Percentiles rank a stretch among this genome's conserved stretches.
Evolutionary conservation across 2,329 filamentous ascomycete genomes (phyloP).

Genomic region (Colletotrichum siamense): DNA sequence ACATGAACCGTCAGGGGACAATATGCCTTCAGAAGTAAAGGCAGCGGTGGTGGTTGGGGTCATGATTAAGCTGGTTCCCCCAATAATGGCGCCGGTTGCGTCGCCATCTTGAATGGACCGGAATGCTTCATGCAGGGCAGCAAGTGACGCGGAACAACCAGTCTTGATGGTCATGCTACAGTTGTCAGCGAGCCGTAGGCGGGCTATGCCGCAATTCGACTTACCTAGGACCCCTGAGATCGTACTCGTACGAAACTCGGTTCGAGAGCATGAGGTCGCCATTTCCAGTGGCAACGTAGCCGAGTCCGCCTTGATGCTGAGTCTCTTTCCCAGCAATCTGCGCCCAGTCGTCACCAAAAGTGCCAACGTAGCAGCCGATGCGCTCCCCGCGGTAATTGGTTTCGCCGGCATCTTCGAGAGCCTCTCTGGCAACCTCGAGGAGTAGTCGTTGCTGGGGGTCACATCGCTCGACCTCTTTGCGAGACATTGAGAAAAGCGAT

Average conservation of each 20-base stretch:
- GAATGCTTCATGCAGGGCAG: slow-evolving; percentile 28
- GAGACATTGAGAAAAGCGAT: slow-evolving; percentile 33
- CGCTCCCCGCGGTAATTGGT: slow-evolving; percentile 27
- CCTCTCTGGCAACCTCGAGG: neutral
- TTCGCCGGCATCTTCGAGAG: slow-evolving; percentile 24
- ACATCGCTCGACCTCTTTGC: slow-evolving; percentile 25
- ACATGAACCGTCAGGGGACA: slow-evolving; percentile 19
- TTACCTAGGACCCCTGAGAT: slow-evolving; percentile 35
- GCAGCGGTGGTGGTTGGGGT: slow-evolving; percentile 25
- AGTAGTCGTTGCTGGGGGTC: slow-evolving; percentile 7
- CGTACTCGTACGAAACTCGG: slow-evolving; percentile 34
- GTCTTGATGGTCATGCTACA: slow-evolving; percentile 31
- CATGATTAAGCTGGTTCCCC: slow-evolving; percentile 30
- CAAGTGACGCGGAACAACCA: slow-evolving; percentile 29
- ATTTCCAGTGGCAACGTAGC: neutral
- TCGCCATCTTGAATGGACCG: slow-evolving; percentile 22
- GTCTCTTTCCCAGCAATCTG: neutral
- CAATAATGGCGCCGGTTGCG: slow-evolving; percentile 24
- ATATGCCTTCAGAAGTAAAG: slow-evolving; percentile 14
- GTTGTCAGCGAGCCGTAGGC: neutral
- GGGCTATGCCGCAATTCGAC: neutral
- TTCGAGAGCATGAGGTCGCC: slow-evolving; percentile 33
- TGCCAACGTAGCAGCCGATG: slow-evolving; percentile 32
- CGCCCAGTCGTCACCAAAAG: slow-evolving; percentile 31
- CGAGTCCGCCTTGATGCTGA: slow-evolving; percentile 6